Percentiles rank a stretch among this genome's conserved stretches.
These are phyloP conservation scores for Anthracocystis panici-leucophaei DNA, from an alignment of 1,284 basidiomycete genomes.

Conservation along the genomic window DNA sequence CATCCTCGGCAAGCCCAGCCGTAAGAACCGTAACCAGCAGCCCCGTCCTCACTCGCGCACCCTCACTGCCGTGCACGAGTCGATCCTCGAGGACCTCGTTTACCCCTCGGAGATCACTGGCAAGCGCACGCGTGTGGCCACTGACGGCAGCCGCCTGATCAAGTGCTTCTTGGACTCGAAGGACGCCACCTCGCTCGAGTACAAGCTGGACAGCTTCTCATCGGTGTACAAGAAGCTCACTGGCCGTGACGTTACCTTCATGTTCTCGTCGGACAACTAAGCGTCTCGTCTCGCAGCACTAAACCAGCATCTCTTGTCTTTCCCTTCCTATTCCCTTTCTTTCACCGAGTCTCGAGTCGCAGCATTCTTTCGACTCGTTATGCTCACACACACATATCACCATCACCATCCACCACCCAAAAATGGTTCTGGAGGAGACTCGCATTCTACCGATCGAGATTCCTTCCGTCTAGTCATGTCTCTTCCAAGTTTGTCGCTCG, in stretches of 20 bases:
- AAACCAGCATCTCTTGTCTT: conserved; percentile 11
- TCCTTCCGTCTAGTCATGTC: conserved; percentile 22
- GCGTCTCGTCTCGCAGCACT: conserved; percentile 9
- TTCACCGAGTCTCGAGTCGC: conserved; percentile 10
- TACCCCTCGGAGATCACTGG: conserved; percentile 99
- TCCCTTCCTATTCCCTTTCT: conserved; percentile 1
- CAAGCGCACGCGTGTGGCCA: conserved; percentile 84
- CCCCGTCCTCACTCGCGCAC: conserved; percentile 97
- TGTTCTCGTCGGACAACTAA: conserved; percentile 59
- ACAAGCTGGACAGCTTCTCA: conserved; percentile 98
- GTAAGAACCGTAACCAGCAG: conserved; percentile 90
- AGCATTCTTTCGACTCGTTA: conserved; percentile 15
- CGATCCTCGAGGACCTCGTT: conserved; percentile 98
- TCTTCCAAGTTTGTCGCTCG: conserved; percentile 18
- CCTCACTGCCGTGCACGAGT: conserved; percentile 96
- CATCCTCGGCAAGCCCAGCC: conserved; percentile 97
- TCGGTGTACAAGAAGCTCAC: conserved; percentile 93
- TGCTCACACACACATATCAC: not conserved
- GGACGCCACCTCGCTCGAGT: conserved; percentile 97
- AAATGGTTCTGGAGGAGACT: conserved; percentile 21
- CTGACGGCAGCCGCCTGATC: conserved; percentile 68
- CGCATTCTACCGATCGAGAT: conserved; percentile 6
- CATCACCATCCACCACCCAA: conserved; percentile 4
- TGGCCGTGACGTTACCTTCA: conserved; percentile 84
- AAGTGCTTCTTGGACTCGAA: conserved; percentile 90